Evolutionary conservation across 2,329 filamentous ascomycete species (phyloP).

Genomic region (Seiridium cupressi): DNA sequence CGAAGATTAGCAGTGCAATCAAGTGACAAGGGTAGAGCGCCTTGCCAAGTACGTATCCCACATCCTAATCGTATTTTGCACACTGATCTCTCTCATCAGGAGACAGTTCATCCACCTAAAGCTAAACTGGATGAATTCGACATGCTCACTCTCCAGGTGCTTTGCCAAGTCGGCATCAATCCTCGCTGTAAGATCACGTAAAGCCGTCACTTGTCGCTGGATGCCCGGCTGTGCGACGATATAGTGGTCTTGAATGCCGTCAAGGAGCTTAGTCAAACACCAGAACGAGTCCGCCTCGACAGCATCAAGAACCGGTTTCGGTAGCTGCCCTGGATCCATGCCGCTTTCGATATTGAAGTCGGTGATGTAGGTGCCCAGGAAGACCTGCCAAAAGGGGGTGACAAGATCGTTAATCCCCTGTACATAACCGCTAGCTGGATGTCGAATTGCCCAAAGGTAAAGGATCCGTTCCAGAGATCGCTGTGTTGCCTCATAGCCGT

Average conservation of each 20-base stretch:
- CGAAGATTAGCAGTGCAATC: not conserved
- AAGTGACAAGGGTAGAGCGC: constrained; percentile 11
- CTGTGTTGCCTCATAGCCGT: constrained; percentile 94
- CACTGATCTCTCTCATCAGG: constrained; percentile 94
- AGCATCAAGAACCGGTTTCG: constrained; percentile 85
- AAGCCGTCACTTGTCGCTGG: constrained; percentile 83
- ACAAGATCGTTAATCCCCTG: constrained; percentile 98
- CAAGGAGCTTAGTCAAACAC: constrained; percentile 96
- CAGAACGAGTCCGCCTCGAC: constrained; percentile 98
- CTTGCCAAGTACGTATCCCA: constrained; percentile 98
- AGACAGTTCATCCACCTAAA: constrained; percentile 99
- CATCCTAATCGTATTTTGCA: constrained; percentile 96
- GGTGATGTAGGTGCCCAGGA: constrained; percentile 92
- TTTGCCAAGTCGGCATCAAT: constrained; percentile 84
- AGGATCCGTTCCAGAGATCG: constrained; percentile 90
- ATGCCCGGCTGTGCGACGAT: constrained; percentile 97
- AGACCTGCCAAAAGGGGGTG: constrained; percentile 97
- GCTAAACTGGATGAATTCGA: constrained; percentile 99
- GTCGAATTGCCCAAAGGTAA: constrained; percentile 96
- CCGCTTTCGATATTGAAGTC: constrained; percentile 87
- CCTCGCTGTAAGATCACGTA: constrained; percentile 85
- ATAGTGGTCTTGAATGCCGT: constrained; percentile 98
- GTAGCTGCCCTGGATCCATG: constrained; percentile 95
- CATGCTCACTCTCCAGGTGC: constrained; percentile 84
- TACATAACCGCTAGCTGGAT: constrained; percentile 95